Percentiles rank a stretch among this genome's conserved stretches.
Evolutionary conservation across 805 yeast species (phyloP).

Genomic region (Sugiyamaella valdiviana): DNA sequence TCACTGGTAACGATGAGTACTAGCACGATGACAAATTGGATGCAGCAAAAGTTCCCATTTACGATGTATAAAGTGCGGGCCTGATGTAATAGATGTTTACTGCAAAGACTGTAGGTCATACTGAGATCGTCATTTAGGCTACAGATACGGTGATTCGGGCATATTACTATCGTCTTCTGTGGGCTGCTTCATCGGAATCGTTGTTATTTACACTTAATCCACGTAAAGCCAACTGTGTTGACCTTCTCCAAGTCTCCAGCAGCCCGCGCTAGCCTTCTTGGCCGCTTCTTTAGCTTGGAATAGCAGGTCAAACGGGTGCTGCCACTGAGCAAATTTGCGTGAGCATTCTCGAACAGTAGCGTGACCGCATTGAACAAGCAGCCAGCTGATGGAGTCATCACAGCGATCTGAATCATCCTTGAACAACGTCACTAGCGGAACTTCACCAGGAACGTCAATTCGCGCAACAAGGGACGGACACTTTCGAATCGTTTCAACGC

Average conservation of each 20-base stretch:
- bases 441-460: not conserved
- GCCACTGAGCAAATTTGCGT: not conserved
- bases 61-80: not conserved
- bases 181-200: too few relatives aligned
- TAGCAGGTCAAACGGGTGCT: not conserved
- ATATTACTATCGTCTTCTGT: too few relatives aligned
- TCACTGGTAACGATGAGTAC: conserved; percentile 70
- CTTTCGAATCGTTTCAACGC: not conserved
- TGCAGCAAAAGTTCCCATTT: not conserved
- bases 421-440: not conserved
- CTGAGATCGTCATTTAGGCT: not conserved
- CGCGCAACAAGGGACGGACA: not conserved
- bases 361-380: not conserved
- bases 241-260: too few relatives aligned
- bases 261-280: not conserved
- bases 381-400: not conserved
- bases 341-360: not conserved
- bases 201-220: not conserved
- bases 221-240: too few relatives aligned
- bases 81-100: not conserved
- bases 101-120: not conserved
- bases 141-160: too few relatives aligned
- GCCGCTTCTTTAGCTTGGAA: not conserved
- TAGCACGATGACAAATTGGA: conserved; percentile 7
- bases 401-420: not conserved